phyloP scores from a whole-genome alignment of 305 asterid genomes.

The Stenogyne calaminthoides region DNA sequence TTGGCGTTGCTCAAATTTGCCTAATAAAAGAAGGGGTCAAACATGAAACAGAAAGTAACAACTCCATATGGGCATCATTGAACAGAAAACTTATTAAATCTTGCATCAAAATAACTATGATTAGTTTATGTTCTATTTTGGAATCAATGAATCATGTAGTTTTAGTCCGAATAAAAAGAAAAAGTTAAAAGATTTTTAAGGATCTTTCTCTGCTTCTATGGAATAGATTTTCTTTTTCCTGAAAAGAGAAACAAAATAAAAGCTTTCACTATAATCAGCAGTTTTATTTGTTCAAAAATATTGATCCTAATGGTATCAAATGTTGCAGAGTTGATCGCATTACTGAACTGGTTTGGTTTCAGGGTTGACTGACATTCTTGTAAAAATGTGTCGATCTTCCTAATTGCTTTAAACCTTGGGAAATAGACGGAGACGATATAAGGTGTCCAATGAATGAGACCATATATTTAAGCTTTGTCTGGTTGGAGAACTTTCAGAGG shows the following conservation, averaged over 20 bases:
- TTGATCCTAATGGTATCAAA: background rate
- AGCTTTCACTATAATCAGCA: background rate
- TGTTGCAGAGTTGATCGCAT: background rate
- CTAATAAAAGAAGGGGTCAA: conserved; percentile 35
- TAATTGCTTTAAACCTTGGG: background rate
- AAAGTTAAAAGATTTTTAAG: background rate
- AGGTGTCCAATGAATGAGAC: background rate
- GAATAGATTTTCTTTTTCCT: background rate
- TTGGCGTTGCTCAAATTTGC: conserved; percentile 87
- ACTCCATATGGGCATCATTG: background rate
- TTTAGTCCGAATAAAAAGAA: background rate
- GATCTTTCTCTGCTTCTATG: background rate
- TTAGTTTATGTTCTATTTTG: background rate
- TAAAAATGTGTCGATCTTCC: background rate
- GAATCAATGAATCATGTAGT: background rate
- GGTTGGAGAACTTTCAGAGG: background rate
- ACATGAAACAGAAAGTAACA: background rate
- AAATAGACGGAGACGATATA: background rate
- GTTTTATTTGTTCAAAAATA: background rate
- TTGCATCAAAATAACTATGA: background rate
- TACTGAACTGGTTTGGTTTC: background rate
- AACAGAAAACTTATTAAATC: background rate
- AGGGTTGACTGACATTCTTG: background rate
- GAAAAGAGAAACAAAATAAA: background rate
- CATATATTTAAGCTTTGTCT: background rate